These are phyloP conservation scores for Aspergillus diversus DNA, from an alignment of 495 filamentous ascomycete species.

Conservation along the genomic window DNA sequence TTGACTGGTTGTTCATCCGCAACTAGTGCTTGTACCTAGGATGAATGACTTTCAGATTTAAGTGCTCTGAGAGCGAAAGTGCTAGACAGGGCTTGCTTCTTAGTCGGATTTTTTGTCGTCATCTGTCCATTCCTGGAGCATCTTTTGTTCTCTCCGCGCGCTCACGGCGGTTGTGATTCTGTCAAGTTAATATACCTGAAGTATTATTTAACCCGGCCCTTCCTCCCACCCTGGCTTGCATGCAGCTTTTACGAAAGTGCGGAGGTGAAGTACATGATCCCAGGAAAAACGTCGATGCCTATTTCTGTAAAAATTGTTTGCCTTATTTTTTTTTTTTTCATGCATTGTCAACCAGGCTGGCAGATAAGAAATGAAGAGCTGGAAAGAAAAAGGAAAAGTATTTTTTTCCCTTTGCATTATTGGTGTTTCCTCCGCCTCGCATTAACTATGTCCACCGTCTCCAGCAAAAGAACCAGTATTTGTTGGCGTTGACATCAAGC, in stretches of 20 bases:
- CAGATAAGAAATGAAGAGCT: background rate
- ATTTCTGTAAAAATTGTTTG: constrained; percentile 13
- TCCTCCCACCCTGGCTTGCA: constrained; percentile 14
- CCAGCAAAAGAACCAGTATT: constrained; percentile 11
- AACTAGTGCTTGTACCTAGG: constrained; percentile 14
- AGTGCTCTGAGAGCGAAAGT: constrained; percentile 5
- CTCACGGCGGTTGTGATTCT: constrained; percentile 12
- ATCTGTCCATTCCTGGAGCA: background rate
- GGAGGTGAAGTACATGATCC: constrained; percentile 10
- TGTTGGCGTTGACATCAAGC: constrained; percentile 6
- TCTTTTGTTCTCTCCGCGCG: constrained; percentile 2
- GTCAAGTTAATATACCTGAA: constrained; percentile 8
- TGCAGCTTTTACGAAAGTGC: constrained; percentile 15
- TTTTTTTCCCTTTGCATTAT: background rate
- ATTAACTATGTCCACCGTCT: background rate
- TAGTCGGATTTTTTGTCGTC: background rate
- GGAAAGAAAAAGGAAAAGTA: background rate
- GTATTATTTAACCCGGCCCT: background rate
- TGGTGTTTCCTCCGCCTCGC: constrained; percentile 1
- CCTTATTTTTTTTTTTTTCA: constrained; percentile 7
- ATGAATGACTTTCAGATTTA: constrained; percentile 18
- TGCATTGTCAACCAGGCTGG: background rate
- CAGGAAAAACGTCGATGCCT: constrained; percentile 13
- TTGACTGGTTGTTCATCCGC: constrained; percentile 23
- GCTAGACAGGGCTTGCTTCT: constrained; percentile 11